phyloP scores from a whole-genome alignment of 2,329 filamentous ascomycete species.

The Coniosporium tulheliwenetii region DNA sequence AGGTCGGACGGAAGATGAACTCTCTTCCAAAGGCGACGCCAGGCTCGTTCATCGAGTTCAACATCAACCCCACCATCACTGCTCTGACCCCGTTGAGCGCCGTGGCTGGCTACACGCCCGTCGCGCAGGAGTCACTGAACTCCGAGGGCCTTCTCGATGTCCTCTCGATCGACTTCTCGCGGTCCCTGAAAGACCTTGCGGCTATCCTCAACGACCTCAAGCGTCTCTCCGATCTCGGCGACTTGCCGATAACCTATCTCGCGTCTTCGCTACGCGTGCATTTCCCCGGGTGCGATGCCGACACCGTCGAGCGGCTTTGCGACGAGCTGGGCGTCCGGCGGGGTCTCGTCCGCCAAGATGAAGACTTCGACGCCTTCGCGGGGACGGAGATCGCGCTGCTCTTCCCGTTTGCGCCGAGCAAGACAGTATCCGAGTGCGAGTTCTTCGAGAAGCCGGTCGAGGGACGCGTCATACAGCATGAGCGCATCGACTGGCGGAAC shows the following conservation, averaged over 20 bases:
- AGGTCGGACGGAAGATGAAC: conserved; percentile 53
- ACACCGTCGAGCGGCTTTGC: conserved; percentile 68
- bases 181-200: conserved; percentile 70
- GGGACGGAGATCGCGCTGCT: conserved; percentile 61
- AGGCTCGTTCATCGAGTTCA: conserved; percentile 80
- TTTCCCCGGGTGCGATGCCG: conserved; percentile 79
- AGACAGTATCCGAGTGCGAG: conserved; percentile 28
- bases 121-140: conserved; percentile 47
- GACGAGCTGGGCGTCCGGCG: conserved; percentile 73
- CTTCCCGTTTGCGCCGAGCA: conserved; percentile 71
- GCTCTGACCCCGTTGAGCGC: conserved; percentile 60
- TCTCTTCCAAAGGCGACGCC: conserved; percentile 40
- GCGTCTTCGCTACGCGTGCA: conserved; percentile 58
- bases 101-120: conserved; percentile 35
- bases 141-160: conserved; percentile 72
- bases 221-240: conserved; percentile 59
- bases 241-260: conserved; percentile 66
- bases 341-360: conserved; percentile 66
- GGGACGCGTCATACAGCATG: conserved; percentile 14
- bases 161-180: conserved; percentile 75
- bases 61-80: conserved; percentile 76
- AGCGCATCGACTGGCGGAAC: conserved; percentile 35
- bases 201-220: conserved; percentile 69
- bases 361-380: conserved; percentile 50
- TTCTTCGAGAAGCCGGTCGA: conserved; percentile 27